phyloP scores from a whole-genome alignment of 306 rosid genomes.

The Malus fusca region DNA sequence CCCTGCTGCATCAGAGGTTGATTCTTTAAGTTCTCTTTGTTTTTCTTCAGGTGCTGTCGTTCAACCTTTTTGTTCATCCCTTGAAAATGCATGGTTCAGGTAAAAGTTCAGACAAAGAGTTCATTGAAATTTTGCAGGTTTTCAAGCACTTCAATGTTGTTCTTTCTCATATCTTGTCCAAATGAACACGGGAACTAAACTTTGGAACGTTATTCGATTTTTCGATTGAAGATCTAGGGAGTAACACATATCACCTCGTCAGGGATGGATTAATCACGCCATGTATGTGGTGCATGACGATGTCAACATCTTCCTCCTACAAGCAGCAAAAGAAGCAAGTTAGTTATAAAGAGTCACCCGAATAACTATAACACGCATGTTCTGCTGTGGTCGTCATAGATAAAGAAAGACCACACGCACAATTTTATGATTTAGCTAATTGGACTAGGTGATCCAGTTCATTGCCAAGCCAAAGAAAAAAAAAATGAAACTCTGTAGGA shows the following conservation, averaged over 20 bases:
- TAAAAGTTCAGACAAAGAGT: background rate
- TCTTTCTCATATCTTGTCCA: background rate
- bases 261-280: conserved; percentile 44
- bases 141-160: background rate
- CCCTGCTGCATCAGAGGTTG: conserved; percentile 55
- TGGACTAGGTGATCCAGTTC: background rate
- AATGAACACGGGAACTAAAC: background rate
- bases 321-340: conserved; percentile 17
- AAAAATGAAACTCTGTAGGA: background rate
- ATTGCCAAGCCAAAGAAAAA: background rate
- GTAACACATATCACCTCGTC: conserved; percentile 30
- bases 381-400: background rate
- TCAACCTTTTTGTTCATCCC: conserved; percentile 35
- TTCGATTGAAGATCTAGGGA: conserved; percentile 7
- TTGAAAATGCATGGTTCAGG: conserved; percentile 8
- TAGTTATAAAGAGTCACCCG: conserved; percentile 6
- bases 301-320: conserved; percentile 81
- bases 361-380: background rate
- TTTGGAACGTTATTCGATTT: background rate
- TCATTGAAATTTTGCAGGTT: background rate
- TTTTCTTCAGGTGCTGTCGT: conserved; percentile 32
- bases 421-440: background rate
- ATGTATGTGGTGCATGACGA: conserved; percentile 68
- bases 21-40: conserved; percentile 45
- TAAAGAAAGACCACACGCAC: background rate